Base-by-base conservation (phyloP, 1,139 yeast species). In the Nakaseomyces bracarensis region DNA sequence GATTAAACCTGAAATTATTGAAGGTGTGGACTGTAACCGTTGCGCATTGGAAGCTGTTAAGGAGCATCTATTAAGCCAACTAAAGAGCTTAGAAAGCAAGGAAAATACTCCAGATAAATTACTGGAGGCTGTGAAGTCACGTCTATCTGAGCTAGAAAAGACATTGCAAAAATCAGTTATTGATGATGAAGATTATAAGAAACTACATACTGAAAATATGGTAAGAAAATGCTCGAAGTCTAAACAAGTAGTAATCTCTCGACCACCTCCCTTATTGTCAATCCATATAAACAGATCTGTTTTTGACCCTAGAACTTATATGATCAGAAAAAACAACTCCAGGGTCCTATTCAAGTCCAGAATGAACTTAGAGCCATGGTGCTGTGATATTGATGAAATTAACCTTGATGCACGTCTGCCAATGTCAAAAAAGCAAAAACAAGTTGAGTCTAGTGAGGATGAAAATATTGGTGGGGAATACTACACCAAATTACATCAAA, bases 261-360 rank as follows among this genome's bases (percentile, higher is more conserved):
- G 87, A 55, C 96, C 96, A 0, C 89, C 96, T 3, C 84, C 93
- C 13, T 70, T 86, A 47, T 69, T 89, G 43, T 77, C 91, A 43
- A 74, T 89, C 39, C 96, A 89, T 62, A 82, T 89, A 45, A 89
- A 89, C 60, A 74, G 97, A 56, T 84, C 95, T 2, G 96, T 86
- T 9, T 89, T 87, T 64, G 96, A 89, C 61, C 85, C 93, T 42
- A 69, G 77, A 46, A 84, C 95, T 0, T 91, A 83, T 47, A 76
- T 75, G 71, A 81, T 86, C 25, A 77, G 86, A 46, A 89, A 89
- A 59, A 87, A 89, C 58, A 77, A 84, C 43, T 82, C 95, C 7
- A 75, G 78, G 42, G 93, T 89, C n/a, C 63, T 75, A 14, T 86
- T 86, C 63, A 91, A 94, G 1, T 60, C 75, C 25, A 67, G 70